phyloP scores from a whole-genome alignment of 306 rosid genomes.

The Alnus glutinosa region DNA sequence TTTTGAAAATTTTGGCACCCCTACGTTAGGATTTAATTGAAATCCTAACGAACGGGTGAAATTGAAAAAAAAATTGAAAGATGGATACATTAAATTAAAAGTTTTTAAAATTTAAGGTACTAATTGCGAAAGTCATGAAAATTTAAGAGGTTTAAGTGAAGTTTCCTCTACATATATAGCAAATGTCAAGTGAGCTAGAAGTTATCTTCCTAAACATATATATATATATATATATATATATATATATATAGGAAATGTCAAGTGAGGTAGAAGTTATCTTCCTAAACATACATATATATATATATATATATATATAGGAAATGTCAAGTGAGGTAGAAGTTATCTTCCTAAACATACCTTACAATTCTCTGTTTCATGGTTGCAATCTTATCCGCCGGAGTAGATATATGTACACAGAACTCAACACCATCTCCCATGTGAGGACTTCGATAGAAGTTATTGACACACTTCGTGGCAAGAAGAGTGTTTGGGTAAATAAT shows the following conservation, averaged over 20 bases:
- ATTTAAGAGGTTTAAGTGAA: too few relatives aligned
- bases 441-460: constrained; percentile 90
- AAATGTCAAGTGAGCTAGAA: background rate
- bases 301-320: constrained; percentile 12
- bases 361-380: constrained; percentile 60
- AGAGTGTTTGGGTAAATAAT: constrained; percentile 60
- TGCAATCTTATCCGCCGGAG: constrained; percentile 74
- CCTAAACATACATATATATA: constrained; percentile 49
- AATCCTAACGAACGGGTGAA: too few relatives aligned
- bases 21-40: too few relatives aligned
- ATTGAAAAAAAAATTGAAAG: too few relatives aligned
- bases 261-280: background rate
- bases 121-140: too few relatives aligned
- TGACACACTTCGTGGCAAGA: constrained; percentile 68
- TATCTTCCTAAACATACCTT: constrained; percentile 40
- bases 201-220: constrained; percentile 22
- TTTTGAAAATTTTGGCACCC: too few relatives aligned
- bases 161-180: too few relatives aligned
- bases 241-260: too few relatives aligned
- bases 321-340: background rate
- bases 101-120: too few relatives aligned
- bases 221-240: too few relatives aligned
- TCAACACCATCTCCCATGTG: constrained; percentile 83
- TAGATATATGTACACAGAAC: constrained; percentile 65
- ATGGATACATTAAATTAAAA: too few relatives aligned